phyloP scores from a whole-genome alignment of 345 rosid genomes.

The Salix koriyanagi region DNA sequence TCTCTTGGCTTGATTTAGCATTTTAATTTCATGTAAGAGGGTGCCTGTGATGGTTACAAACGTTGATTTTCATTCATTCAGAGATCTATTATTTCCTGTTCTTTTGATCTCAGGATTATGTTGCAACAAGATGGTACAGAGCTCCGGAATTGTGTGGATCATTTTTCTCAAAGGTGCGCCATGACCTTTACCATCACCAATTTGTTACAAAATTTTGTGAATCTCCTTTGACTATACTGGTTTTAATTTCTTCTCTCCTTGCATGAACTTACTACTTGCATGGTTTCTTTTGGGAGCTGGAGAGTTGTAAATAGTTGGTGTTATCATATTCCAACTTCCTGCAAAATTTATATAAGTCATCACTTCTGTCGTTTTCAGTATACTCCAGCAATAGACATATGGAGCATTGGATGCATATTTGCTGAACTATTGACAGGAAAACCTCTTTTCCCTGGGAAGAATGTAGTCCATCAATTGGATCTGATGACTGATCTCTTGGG shows the following conservation, averaged over 20 bases:
- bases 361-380: slow-evolving; percentile 45
- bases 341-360: not conserved
- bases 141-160: slow-evolving; percentile 98
- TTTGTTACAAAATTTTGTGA: slow-evolving; percentile 21
- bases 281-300: not conserved
- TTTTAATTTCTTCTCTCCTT: not conserved
- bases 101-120: slow-evolving; percentile 62
- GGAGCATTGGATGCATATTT: slow-evolving; percentile 98
- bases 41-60: not conserved
- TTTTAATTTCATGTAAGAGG: not conserved
- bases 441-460: slow-evolving; percentile 95
- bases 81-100: not conserved
- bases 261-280: not conserved
- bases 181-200: slow-evolving; percentile 13
- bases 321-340: not conserved
- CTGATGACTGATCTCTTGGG: slow-evolving; percentile 94
- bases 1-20: not conserved
- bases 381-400: slow-evolving; percentile 93
- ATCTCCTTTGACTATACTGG: not conserved
- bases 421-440: slow-evolving; percentile 92
- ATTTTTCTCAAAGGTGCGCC: slow-evolving; percentile 83
- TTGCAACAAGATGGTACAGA: slow-evolving; percentile 94
- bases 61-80: not conserved
- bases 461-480: slow-evolving; percentile 93
- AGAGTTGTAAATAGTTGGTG: not conserved